Base-by-base conservation (phyloP, 2,329 filamentous ascomycete genomes). In the Apiospora pterosperma region DNA sequence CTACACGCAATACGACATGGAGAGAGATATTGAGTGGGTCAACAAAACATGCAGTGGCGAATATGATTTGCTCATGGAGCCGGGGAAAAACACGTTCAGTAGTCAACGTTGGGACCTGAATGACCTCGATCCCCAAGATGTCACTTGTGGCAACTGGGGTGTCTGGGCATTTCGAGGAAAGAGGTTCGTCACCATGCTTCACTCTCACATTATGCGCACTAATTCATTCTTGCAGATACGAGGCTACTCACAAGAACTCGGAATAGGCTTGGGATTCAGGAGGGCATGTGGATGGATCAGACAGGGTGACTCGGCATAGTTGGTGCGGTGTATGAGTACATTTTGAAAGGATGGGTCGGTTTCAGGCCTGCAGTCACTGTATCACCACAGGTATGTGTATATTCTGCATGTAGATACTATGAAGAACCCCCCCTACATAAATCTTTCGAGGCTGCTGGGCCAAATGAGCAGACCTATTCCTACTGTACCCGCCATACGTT, bases 101-200 rank as follows among this genome's bases (percentile, higher is more conserved):
- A 99, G 96, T 80, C 79, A 97, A 76, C 85, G 95, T 72, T 99
- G 96, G 96, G 96, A 99, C 79, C 78, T 99, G 73, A 97, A 99
- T 74, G 96, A 99, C 74, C 81, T 96, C 68, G 96, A 97, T 76
- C 94, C 95, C 7, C 92, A 96, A 75, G 96, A 98, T 77, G 84
- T 98, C 67, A 97, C 90, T 71, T 96, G 93, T 74, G 95, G 96
- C 63, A 99, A 99, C 78, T 99, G 93, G 93, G 96, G 96, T 12
- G 83, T 97, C 2, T 99, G 96, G 93, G 93, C 91, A 16, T 99
- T 99, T 82, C 88, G 96, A 79, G 96, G 96, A 71, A 99, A 99
- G 88, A 91, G 95, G 88, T 97, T 86, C 71, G 87, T 78, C 61
- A 39, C 66, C 44, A 39, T 21, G 16, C 60, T 12, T 3, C 38